These are phyloP conservation scores for Umbelopsis isabellina DNA, from an alignment of 192 early-diverging fungal species.

Conservation along the genomic window DNA sequence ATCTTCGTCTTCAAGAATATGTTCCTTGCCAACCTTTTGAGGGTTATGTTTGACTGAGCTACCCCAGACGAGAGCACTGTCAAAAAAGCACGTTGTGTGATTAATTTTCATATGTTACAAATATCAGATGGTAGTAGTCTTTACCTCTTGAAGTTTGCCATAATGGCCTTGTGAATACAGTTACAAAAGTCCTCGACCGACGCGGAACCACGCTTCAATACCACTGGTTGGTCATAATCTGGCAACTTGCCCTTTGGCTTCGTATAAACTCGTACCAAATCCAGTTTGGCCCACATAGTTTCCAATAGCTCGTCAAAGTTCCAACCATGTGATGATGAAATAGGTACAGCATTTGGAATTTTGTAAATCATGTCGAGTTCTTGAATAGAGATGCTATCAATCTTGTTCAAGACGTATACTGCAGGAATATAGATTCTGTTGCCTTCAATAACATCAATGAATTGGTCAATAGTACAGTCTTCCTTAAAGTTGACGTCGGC, in stretches of 20 bases:
- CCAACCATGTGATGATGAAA: constrained; percentile 81
- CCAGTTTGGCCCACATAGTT: constrained; percentile 72
- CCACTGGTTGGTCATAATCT: constrained; percentile 93
- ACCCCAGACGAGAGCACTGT: constrained; percentile 91
- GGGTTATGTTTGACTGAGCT: constrained; percentile 94
- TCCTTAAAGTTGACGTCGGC: constrained; percentile 94
- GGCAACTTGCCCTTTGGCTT: constrained; percentile 96
- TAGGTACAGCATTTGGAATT: constrained; percentile 92
- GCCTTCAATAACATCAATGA: constrained; percentile 98
- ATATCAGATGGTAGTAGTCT: background rate
- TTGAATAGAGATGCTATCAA: constrained; percentile 95
- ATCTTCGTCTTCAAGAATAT: constrained; percentile 91
- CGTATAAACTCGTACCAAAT: constrained; percentile 84
- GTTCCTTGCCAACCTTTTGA: constrained; percentile 97
- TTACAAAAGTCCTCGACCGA: constrained; percentile 94
- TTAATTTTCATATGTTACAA: background rate
- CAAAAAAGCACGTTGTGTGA: background rate
- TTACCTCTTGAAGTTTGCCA: constrained; percentile 88
- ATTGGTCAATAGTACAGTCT: constrained; percentile 91
- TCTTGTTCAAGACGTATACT: constrained; percentile 98
- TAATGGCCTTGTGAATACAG: constrained; percentile 92
- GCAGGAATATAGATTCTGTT: constrained; percentile 92
- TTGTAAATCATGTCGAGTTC: constrained; percentile 96
- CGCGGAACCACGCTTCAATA: constrained; percentile 70
- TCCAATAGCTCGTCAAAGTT: constrained; percentile 98